phyloP scores from a whole-genome alignment of 352 stramenopile species.

The Globisporangium alternatum region DNA sequence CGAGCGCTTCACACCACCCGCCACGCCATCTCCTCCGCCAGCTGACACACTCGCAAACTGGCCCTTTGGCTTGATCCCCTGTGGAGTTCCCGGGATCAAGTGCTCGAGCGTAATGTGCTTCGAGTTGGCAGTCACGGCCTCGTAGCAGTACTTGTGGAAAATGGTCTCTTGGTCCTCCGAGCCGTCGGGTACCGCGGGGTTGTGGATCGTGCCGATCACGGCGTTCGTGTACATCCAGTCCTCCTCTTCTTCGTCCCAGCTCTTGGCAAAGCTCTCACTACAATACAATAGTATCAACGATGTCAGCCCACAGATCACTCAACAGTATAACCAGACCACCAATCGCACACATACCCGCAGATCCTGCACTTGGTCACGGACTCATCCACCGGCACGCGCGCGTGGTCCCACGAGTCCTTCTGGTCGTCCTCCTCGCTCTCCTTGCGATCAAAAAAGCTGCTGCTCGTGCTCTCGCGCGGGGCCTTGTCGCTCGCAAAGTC shows the following conservation, averaged over 20 bases:
- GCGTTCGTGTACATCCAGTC: slow-evolving; percentile 91
- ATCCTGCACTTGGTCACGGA: slow-evolving; percentile 79
- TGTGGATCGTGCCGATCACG: slow-evolving; percentile 71
- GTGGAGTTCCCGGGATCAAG: slow-evolving; percentile 55
- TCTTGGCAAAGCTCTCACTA: slow-evolving; percentile 77
- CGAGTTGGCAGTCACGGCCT: slow-evolving; percentile 80
- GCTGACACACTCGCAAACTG: slow-evolving; percentile 11
- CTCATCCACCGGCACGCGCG: slow-evolving; percentile 76
- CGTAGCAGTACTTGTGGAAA: slow-evolving; percentile 90
- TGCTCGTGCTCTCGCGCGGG: slow-evolving; percentile 69
- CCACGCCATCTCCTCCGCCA: slow-evolving; percentile 18
- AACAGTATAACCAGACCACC: too few relatives aligned
- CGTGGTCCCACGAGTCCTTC: slow-evolving; percentile 62
- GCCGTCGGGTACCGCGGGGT: slow-evolving; percentile 30
- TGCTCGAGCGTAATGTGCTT: slow-evolving; percentile 74
- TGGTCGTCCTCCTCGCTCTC: slow-evolving; percentile 44
- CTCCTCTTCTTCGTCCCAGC: slow-evolving; percentile 87
- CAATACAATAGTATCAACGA: too few relatives aligned
- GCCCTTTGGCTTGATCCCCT: slow-evolving; percentile 29
- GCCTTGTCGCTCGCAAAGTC: slow-evolving; percentile 65
- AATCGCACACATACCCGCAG: slow-evolving; percentile 47
- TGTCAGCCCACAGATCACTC: too few relatives aligned
- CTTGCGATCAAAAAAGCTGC: slow-evolving; percentile 73
- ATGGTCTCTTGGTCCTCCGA: slow-evolving; percentile 61
- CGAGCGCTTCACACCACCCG: slow-evolving; percentile 43